Conservation (phyloP, 2,329 filamentous ascomycete species). For the Diaporthe helianthi region DNA sequence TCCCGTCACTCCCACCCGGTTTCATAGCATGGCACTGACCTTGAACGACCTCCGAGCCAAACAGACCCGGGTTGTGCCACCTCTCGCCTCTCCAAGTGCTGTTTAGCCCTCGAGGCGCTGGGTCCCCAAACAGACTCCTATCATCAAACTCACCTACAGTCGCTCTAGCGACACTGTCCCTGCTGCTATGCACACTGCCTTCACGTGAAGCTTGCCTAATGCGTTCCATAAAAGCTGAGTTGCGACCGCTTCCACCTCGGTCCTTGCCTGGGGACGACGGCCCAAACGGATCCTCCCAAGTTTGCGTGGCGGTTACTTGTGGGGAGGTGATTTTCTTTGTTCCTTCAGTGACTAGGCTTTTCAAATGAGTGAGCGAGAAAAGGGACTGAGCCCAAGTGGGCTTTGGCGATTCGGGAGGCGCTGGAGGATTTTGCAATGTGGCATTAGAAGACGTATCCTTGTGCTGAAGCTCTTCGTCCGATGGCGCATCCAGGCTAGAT, state of each 20-base stretch:
- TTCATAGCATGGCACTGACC: background rate
- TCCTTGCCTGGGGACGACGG: slow-evolving; percentile 29
- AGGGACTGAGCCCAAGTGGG: slow-evolving; percentile 41
- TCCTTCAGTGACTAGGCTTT: slow-evolving; percentile 42
- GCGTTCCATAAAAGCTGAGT: slow-evolving; percentile 34
- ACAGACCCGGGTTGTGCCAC: background rate
- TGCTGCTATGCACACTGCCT: slow-evolving; percentile 28
- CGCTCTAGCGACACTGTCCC: background rate
- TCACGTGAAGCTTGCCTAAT: slow-evolving; percentile 33
- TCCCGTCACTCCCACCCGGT: slow-evolving; percentile 35
- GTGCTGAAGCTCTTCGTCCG: slow-evolving; percentile 35
- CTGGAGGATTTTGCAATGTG: slow-evolving; percentile 15
- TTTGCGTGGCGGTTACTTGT: slow-evolving; percentile 30
- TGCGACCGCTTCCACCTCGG: slow-evolving; percentile 28
- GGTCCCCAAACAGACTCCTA: slow-evolving; percentile 11
- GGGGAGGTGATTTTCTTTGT: slow-evolving; percentile 42
- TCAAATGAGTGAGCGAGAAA: slow-evolving; percentile 43
- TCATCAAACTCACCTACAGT: slow-evolving; percentile 29
- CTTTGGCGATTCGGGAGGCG: slow-evolving; percentile 31
- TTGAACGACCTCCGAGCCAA: background rate
- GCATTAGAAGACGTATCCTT: slow-evolving; percentile 16
- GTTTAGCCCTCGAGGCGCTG: slow-evolving; percentile 2
- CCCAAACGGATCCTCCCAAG: slow-evolving; percentile 34
- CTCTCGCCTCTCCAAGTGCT: background rate
- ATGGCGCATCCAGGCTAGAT: slow-evolving; percentile 40